Conservation (phyloP, 163 green algal genomes). For the Scenedesmus sp. region DNA sequence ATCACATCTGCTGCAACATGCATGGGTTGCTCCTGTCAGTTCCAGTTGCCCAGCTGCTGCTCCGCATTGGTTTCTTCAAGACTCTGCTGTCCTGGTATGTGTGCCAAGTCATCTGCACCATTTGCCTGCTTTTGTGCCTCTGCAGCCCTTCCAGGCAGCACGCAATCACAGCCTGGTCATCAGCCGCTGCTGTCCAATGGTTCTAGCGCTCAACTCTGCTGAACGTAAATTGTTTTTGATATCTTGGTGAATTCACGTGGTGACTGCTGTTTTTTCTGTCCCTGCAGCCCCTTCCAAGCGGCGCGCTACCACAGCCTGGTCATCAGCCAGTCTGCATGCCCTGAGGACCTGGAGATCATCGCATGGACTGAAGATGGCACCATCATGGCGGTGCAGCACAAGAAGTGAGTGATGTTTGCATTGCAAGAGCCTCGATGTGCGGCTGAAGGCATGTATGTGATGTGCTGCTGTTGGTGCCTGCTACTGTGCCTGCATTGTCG, state of each 20-base stretch:
- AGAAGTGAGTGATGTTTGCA: conserved; percentile 51
- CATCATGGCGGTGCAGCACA: conserved; percentile 97
- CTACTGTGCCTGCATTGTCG: too few species aligned
- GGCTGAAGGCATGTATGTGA: too few species aligned
- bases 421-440: too few species aligned
- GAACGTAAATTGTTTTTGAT: not conserved
- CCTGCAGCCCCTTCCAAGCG: conserved; percentile 87
- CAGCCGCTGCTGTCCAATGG: conserved; percentile 44
- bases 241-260: not conserved
- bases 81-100: not conserved
- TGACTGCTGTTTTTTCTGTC: not conserved
- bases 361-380: conserved; percentile 98
- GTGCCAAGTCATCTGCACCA: too few species aligned
- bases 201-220: not conserved
- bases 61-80: not conserved
- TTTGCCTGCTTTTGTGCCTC: not conserved
- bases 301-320: conserved; percentile 95
- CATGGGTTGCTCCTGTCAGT: too few species aligned
- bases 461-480: too few species aligned
- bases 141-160: conserved; percentile 91
- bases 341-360: conserved; percentile 94
- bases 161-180: conserved; percentile 96
- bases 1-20: too few species aligned
- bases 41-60: too few species aligned
- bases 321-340: conserved; percentile 90